A percentile compares a stretch with the other conserved stretches of the same genome.
These are phyloP conservation scores for Strigomonas culicis DNA, from an alignment of 208 protist genomes.

Conservation along the genomic window DNA sequence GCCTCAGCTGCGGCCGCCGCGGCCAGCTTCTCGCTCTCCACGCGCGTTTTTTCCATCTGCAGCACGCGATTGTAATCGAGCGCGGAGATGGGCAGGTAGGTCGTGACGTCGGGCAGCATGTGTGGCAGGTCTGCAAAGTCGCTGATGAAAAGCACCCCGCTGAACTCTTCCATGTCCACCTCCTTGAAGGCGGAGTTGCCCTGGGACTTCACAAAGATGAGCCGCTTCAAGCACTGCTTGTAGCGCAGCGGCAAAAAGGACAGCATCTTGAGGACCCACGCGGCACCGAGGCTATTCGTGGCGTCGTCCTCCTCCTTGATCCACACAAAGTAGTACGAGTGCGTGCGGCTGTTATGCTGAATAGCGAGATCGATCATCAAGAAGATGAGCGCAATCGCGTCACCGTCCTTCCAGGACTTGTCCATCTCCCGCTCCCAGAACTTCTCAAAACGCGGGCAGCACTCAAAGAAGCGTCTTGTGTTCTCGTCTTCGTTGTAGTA, in stretches of 20 bases:
- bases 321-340: slow-evolving; percentile 33
- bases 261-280: slow-evolving; percentile 15
- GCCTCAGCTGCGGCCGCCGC: background rate
- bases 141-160: background rate
- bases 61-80: slow-evolving; percentile 21
- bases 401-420: slow-evolving; percentile 15
- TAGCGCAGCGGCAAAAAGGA: slow-evolving; percentile 18
- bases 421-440: slow-evolving; percentile 10
- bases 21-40: background rate
- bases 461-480: background rate
- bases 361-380: slow-evolving; percentile 32
- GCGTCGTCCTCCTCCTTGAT: slow-evolving; percentile 20
- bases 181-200: background rate
- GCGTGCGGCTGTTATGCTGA: slow-evolving; percentile 23
- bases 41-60: background rate
- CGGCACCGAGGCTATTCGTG: slow-evolving; percentile 3
- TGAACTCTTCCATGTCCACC: background rate
- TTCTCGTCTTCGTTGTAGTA: slow-evolving; percentile 14
- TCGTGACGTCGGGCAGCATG: slow-evolving; percentile 13
- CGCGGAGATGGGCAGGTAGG: slow-evolving; percentile 20
- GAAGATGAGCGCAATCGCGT: slow-evolving; percentile 31
- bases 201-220: slow-evolving; percentile 17
- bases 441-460: slow-evolving; percentile 22
- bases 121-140: slow-evolving; percentile 15
- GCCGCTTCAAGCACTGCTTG: slow-evolving; percentile 9